Conservation (phyloP, 2,329 filamentous ascomycete genomes). For the Alternaria sp. region DNA sequence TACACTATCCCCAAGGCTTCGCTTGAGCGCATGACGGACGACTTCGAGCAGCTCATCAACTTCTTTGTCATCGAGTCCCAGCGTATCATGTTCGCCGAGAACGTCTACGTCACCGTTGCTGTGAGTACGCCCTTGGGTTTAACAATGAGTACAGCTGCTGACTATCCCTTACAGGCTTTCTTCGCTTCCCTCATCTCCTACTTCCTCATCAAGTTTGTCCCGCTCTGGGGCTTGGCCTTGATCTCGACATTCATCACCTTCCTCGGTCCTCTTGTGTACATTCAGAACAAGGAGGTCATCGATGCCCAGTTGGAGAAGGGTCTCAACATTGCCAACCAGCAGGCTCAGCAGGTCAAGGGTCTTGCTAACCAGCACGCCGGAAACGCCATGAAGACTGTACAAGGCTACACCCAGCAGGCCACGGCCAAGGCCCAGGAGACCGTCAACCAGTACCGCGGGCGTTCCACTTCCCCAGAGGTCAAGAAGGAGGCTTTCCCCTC, state of each 20-base stretch:
- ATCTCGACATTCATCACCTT: slow-evolving; percentile 66
- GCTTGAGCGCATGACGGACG: slow-evolving; percentile 68
- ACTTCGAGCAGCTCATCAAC: slow-evolving; percentile 71
- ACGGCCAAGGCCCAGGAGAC: slow-evolving; percentile 67
- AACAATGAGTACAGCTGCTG: neutral
- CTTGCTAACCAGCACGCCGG: slow-evolving; percentile 68
- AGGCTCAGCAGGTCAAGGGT: slow-evolving; percentile 68
- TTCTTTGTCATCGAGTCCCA: slow-evolving; percentile 75
- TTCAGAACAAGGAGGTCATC: slow-evolving; percentile 71
- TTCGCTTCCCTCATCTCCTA: slow-evolving; percentile 66
- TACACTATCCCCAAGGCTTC: slow-evolving; percentile 72
- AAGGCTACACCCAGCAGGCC: slow-evolving; percentile 68
- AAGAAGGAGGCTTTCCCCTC: slow-evolving; percentile 30
- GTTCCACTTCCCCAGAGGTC: slow-evolving; percentile 48
- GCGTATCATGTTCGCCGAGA: slow-evolving; percentile 72
- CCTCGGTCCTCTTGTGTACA: slow-evolving; percentile 69
- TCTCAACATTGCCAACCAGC: slow-evolving; percentile 63
- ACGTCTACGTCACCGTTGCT: slow-evolving; percentile 66
- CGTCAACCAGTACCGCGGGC: slow-evolving; percentile 51
- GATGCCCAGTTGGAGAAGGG: slow-evolving; percentile 67
- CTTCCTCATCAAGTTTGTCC: slow-evolving; percentile 72
- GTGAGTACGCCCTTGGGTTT: slow-evolving; percentile 55
- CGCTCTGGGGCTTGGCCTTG: slow-evolving; percentile 70
- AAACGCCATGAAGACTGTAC: slow-evolving; percentile 66
- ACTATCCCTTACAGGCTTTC: slow-evolving; percentile 61